These are phyloP conservation scores for Plasmodium blacklocki DNA, from an alignment of 169 alveolate genomes.

Conservation along the genomic window DNA sequence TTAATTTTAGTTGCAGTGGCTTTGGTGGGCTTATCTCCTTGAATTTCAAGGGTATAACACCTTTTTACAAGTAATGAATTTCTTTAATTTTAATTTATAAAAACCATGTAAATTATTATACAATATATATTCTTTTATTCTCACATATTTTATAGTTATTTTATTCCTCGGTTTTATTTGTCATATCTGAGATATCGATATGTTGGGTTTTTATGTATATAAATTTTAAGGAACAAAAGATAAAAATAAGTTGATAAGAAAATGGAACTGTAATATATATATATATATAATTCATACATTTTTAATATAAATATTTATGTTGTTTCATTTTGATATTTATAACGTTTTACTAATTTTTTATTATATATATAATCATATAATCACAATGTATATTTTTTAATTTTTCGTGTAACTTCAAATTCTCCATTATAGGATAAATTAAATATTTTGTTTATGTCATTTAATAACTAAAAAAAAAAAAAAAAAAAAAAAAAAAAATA, in stretches of 20 bases:
- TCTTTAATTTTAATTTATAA: background rate
- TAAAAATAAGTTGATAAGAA: background rate
- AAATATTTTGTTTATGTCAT: too few species aligned
- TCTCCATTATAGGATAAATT: too few species aligned
- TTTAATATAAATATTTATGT: slow-evolving; percentile 5
- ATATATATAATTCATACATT: slow-evolving; percentile 3
- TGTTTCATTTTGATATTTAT: slow-evolving; percentile 16
- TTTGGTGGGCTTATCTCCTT: slow-evolving; percentile 75
- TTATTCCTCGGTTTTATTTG: slow-evolving; percentile 66
- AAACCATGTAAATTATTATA: background rate
- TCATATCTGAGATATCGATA: slow-evolving; percentile 70
- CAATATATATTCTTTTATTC: background rate
- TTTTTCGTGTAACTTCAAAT: too few species aligned
- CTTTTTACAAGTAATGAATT: slow-evolving; percentile 52
- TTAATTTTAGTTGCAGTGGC: slow-evolving; percentile 59
- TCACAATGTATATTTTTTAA: background rate
- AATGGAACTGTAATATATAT: background rate
- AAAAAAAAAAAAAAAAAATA: too few species aligned
- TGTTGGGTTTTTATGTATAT: slow-evolving; percentile 75
- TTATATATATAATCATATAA: background rate
- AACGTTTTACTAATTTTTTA: too few species aligned
- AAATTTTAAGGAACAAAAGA: slow-evolving; percentile 43
- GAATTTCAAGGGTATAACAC: slow-evolving; percentile 74
- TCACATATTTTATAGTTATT: slow-evolving; percentile 40
- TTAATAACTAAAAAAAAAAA: too few species aligned